Conservation (phyloP, 306 rosid species). For the Fragaria vesca region DNA sequence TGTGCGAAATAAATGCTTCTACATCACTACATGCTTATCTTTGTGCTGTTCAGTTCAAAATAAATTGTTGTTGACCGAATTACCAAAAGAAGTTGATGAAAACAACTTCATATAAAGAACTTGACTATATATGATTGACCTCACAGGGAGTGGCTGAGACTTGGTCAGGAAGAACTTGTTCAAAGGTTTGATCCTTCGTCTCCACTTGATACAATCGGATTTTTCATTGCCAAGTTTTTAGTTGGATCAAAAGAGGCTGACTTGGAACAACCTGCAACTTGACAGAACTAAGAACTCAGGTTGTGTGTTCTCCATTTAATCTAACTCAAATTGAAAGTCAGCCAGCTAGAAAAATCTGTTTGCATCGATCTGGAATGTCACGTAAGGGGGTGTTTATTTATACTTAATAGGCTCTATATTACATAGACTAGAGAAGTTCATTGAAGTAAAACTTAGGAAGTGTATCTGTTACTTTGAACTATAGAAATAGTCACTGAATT, state of each 20-base stretch:
- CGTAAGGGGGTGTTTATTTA: neutral
- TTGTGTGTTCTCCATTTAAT: neutral
- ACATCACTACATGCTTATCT: neutral
- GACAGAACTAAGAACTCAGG: neutral
- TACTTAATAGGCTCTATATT: neutral
- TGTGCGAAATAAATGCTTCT: neutral
- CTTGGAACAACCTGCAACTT: neutral
- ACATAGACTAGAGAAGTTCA: neutral
- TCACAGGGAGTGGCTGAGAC: conserved; percentile 80
- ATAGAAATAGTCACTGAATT: neutral
- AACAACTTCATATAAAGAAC: neutral
- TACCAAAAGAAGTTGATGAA: neutral
- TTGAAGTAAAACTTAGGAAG: neutral
- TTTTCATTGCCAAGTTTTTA: conserved; percentile 83
- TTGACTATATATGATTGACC: conserved; percentile 14
- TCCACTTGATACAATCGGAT: conserved; percentile 78
- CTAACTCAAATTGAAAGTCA: neutral
- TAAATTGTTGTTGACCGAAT: neutral
- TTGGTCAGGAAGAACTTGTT: conserved; percentile 85
- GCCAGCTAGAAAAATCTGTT: neutral
- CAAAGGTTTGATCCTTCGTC: conserved; percentile 87
- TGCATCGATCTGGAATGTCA: neutral
- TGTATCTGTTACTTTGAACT: neutral
- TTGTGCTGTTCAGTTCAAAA: neutral
- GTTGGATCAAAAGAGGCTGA: conserved; percentile 65